Evolutionary conservation across 345 rosid genomes (phyloP).

Genomic region (Populus nigra): DNA sequence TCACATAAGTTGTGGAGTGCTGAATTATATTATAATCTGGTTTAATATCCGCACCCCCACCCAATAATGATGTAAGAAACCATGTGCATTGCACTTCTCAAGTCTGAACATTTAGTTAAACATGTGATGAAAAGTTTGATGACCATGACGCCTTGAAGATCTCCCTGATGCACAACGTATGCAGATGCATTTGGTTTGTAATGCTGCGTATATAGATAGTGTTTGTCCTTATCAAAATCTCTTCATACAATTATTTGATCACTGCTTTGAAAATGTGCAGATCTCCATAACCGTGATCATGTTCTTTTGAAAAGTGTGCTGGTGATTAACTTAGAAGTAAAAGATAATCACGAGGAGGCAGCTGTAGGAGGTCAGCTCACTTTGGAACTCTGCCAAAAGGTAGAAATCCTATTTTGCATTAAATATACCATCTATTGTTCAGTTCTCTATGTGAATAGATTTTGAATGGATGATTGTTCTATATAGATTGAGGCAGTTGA

Average conservation of each 20-base stretch:
- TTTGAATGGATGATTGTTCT: not conserved
- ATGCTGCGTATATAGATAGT: too few species aligned
- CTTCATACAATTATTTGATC: not conserved
- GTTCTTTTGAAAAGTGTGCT: conserved; percentile 61
- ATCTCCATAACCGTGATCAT: conserved; percentile 82
- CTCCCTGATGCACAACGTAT: too few species aligned
- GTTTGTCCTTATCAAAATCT: not conserved
- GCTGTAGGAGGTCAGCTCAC: conserved; percentile 83
- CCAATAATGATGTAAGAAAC: too few species aligned
- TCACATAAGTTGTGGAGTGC: too few species aligned
- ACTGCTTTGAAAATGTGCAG: conserved; percentile 36
- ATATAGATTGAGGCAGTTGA: conserved; percentile 73
- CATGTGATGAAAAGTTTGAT: too few species aligned
- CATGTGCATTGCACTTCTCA: too few species aligned
- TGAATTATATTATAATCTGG: too few species aligned
- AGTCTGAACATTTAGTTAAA: too few species aligned
- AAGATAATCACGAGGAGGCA: conserved; percentile 98
- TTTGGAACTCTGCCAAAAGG: conserved; percentile 86
- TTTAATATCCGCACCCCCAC: too few species aligned
- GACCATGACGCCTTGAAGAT: too few species aligned
- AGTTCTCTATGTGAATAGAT: not conserved
- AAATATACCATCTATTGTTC: not conserved
- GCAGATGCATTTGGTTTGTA: too few species aligned
- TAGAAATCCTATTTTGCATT: conserved; percentile 20
- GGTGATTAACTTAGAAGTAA: conserved; percentile 92